phyloP scores from a whole-genome alignment of 1,139 yeast genomes.

The Debaryomyces nepalensis region DNA sequence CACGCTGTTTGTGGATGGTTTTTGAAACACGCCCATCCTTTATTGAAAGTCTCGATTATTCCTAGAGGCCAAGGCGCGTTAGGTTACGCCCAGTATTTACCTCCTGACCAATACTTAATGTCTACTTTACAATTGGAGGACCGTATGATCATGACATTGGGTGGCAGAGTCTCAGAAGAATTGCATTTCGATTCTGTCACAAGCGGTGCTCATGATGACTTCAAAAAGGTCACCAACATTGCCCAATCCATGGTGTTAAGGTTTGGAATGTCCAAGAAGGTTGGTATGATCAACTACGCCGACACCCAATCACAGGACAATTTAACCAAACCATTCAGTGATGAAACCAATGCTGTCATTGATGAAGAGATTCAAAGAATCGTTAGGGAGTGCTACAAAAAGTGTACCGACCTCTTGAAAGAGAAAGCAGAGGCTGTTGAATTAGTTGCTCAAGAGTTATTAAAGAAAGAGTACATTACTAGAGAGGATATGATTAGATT shows the following conservation, averaged over 20 bases:
- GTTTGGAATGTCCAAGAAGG: constrained; percentile 85
- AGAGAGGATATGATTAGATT: constrained; percentile 89
- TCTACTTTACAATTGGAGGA: constrained; percentile 80
- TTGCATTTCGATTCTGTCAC: constrained; percentile 87
- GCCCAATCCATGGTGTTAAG: constrained; percentile 92
- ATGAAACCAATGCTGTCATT: constrained; percentile 68
- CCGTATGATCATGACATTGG: constrained; percentile 95
- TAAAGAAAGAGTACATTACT: constrained; percentile 82
- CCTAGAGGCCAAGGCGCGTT: constrained; percentile 97
- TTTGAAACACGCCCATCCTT: constrained; percentile 85
- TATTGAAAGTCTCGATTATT: constrained; percentile 91
- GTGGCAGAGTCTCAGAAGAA: constrained; percentile 96
- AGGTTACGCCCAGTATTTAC: constrained; percentile 97
- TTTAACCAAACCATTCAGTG: constrained; percentile 62
- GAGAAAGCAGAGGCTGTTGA: constrained; percentile 77
- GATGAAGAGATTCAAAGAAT: constrained; percentile 85
- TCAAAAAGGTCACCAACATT: constrained; percentile 93
- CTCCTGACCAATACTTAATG: constrained; percentile 87
- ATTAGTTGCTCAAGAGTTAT: constrained; percentile 82
- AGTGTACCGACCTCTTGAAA: constrained; percentile 68
- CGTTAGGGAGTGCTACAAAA: constrained; percentile 74
- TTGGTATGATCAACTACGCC: constrained; percentile 69
- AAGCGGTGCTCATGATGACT: constrained; percentile 95
- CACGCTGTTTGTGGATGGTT: constrained; percentile 99
- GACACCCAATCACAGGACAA: constrained; percentile 38